These are phyloP conservation scores for Thraustochytrium striatum DNA, from an alignment of 352 stramenopile species.

Conservation along the genomic window DNA sequence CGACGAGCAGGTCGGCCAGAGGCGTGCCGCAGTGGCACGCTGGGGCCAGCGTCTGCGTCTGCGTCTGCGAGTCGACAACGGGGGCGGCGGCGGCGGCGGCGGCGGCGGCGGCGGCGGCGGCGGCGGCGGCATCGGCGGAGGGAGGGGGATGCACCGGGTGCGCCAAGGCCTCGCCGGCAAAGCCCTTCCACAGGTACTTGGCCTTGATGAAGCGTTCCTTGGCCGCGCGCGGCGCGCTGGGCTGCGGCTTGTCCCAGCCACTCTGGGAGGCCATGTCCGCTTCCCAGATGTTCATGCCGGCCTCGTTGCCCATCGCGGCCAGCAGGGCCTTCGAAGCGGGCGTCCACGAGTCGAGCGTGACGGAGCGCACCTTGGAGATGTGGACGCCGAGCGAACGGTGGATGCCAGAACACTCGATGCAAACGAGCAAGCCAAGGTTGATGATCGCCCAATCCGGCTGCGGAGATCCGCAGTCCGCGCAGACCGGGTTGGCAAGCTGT, in stretches of 20 bases:
- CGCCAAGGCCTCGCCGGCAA: no score
- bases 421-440: conserved; percentile 88
- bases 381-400: conserved; percentile 85
- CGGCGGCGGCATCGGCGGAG: not conserved
- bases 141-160: no score
- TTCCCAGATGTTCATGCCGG: conserved; percentile 5
- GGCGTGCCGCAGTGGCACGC: no score
- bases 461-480: conserved; percentile 35
- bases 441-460: conserved; percentile 74
- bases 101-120: no score
- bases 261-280: not conserved
- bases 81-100: no score
- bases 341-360: conserved; percentile 88
- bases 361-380: conserved; percentile 82
- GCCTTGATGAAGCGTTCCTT: conserved; percentile 55
- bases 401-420: conserved; percentile 87
- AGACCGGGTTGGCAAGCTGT: conserved; percentile 40
- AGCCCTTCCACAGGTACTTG: conserved; percentile 58
- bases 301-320: conserved; percentile 14
- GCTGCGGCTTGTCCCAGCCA: conserved; percentile 53
- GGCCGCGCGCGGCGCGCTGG: conserved; percentile 25
- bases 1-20: no score
- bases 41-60: no score
- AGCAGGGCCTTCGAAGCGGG: conserved; percentile 54
- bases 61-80: not conserved